Conservation (phyloP, 2,329 filamentous ascomycete species). For the Xylariomycetidae sp. region DNA sequence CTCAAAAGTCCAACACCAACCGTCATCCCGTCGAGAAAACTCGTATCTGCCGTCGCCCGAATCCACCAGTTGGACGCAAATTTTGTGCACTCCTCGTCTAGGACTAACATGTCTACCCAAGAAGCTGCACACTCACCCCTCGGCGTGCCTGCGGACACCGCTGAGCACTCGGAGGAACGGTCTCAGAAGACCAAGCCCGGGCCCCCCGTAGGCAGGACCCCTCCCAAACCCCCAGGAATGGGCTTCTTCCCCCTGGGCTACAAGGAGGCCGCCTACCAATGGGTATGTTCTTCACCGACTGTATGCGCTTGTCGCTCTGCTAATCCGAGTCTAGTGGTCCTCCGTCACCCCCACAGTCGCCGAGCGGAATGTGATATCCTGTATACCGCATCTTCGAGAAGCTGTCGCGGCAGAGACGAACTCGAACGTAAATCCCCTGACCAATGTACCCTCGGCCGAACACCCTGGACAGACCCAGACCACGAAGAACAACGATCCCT, state of each 20-base stretch:
- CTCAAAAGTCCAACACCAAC: slow-evolving; percentile 36
- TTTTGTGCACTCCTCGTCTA: slow-evolving; percentile 6
- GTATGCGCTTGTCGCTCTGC: slow-evolving; percentile 7
- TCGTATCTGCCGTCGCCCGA: slow-evolving; percentile 27
- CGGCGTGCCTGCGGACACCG: slow-evolving; percentile 11
- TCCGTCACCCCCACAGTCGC: slow-evolving; percentile 75
- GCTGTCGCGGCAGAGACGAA: slow-evolving; percentile 52
- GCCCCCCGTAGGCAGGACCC: slow-evolving; percentile 19
- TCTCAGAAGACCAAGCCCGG: slow-evolving; percentile 38
- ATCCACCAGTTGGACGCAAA: slow-evolving; percentile 17
- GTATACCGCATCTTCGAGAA: slow-evolving; percentile 77
- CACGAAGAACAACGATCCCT: slow-evolving; percentile 59
- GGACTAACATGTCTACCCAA: slow-evolving; percentile 21
- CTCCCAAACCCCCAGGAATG: slow-evolving; percentile 26
- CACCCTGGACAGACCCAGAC: slow-evolving; percentile 37
- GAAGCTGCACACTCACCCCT: slow-evolving; percentile 21
- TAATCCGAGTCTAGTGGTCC: slow-evolving; percentile 59
- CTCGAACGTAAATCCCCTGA: slow-evolving; percentile 22
- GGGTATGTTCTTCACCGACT: slow-evolving; percentile 52
- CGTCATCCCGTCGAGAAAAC: slow-evolving; percentile 36
- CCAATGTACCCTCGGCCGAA: slow-evolving; percentile 28
- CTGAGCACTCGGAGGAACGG: slow-evolving; percentile 41
- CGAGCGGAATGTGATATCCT: slow-evolving; percentile 81
- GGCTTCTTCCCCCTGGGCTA: slow-evolving; percentile 79
- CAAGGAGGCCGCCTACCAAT: slow-evolving; percentile 86